Base-by-base conservation (phyloP, 2,329 filamentous ascomycete genomes). In the Penicillium glabrum region DNA sequence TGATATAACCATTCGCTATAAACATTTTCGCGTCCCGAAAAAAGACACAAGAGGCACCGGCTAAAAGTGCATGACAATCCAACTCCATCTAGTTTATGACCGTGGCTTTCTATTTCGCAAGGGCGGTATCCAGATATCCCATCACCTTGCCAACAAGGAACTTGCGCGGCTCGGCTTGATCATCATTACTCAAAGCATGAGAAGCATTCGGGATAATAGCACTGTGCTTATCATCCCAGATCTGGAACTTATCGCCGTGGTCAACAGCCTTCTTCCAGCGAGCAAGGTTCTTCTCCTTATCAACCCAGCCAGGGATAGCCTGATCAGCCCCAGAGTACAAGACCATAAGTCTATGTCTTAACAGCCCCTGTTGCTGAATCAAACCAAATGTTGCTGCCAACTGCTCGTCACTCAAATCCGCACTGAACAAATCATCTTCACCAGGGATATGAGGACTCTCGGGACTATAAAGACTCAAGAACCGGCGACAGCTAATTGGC, bases 361-460 rank as follows among this genome's bases (percentile, higher is more conserved):
- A 57, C 31, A 80, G 47, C 0, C 73, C 76, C 10, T 63, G 61
- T 44, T 69, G 41, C 6, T 69, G 60, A 14, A 82, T 70, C 69
- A 69, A 77, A 6, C 86, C 82, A 81, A 93, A 96, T 1, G 87
- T 88, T 11, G 68, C 71, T 16, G 73, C 68, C 2, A 92, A 76
- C 27, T 80, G 78, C 21, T 83, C 80, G 35, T 84, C 81, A 0
- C 79, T 72, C 8, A 96, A 75, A 69, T 95, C 89, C 3, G 86
- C 87, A 11, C 89, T 92, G 76, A 96, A 96, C 69, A 89, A 89
- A 69, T 96, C 93, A 69, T 97, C 93, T 57, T 91, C 89, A 5
- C 87, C 89, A 1, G 86, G 80, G 41, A 79, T 73, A 33, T 80
- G 75, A 1, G 83, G 83, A n/a, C 79, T 82, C 37, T 75, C 74